Conservation (phyloP, 2,329 filamentous ascomycete species). For the Colletotrichum endophyticum region DNA sequence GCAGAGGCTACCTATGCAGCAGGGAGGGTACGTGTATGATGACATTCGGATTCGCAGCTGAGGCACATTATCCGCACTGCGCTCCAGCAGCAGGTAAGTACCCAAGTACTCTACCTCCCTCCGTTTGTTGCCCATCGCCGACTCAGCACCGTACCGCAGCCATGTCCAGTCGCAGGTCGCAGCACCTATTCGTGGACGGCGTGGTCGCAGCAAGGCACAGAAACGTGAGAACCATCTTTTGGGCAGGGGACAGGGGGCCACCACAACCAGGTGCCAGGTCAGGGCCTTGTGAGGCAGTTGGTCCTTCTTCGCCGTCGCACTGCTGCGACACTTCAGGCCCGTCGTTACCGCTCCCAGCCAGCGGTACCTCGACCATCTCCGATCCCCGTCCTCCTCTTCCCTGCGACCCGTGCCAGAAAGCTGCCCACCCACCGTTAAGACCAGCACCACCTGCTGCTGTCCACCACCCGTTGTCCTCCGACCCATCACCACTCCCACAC, state of each 20-base stretch:
- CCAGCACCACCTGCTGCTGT: conserved; percentile 6
- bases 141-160: neutral
- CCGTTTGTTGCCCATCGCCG: neutral
- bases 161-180: neutral
- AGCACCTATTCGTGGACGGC: neutral
- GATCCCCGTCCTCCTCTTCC: conserved; percentile 11
- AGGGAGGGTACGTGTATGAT: neutral
- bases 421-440: conserved; percentile 19
- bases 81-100: neutral
- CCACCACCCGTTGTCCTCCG: neutral
- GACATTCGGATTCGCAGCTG: neutral
- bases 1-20: neutral
- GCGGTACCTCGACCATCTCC: conserved; percentile 2
- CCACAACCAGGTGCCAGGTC: neutral
- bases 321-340: neutral
- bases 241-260: neutral
- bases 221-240: neutral
- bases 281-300: neutral
- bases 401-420: neutral
- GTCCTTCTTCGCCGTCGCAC: neutral
- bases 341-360: neutral
- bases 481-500: neutral
- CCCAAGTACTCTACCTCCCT: neutral
- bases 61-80: neutral
- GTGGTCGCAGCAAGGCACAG: neutral